phyloP scores from a whole-genome alignment of 1,284 basidiomycete species.

The Leucoagaricus sp. region DNA sequence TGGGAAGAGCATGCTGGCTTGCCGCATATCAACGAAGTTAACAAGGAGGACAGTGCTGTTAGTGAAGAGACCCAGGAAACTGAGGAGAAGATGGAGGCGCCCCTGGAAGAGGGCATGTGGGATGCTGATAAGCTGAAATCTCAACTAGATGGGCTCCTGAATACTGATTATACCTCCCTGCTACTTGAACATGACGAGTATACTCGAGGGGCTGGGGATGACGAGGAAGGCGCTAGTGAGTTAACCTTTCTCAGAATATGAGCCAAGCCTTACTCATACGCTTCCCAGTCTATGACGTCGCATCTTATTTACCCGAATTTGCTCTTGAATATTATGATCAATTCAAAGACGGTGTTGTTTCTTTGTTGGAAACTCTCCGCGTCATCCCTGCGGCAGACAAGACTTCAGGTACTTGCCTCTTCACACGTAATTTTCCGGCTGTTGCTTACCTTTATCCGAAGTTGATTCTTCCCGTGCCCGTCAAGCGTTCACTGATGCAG shows the following conservation, averaged over 20 bases:
- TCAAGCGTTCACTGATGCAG: constrained; percentile 62
- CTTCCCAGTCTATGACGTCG: constrained; percentile 74
- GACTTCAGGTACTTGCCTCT: constrained; percentile 43
- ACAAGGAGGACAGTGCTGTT: constrained; percentile 28
- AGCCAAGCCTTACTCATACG: constrained; percentile 2
- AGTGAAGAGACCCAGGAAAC: constrained; percentile 17
- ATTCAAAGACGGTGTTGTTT: constrained; percentile 64
- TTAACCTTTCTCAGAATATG: constrained; percentile 19
- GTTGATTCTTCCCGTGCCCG: constrained; percentile 62
- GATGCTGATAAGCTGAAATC: constrained; percentile 53
- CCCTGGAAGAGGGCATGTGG: constrained; percentile 54
- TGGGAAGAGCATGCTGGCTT: constrained; percentile 84
- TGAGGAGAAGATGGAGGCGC: constrained; percentile 38
- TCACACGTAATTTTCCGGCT: background rate
- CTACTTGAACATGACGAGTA: constrained; percentile 77
- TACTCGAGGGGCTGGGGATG: constrained; percentile 34
- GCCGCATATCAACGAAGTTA: constrained; percentile 67
- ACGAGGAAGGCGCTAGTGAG: constrained; percentile 57
- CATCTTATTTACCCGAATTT: constrained; percentile 87
- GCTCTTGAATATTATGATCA: constrained; percentile 77
- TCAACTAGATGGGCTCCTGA: constrained; percentile 68
- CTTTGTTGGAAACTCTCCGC: constrained; percentile 70
- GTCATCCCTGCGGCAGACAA: constrained; percentile 45
- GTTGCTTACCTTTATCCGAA: constrained; percentile 9
- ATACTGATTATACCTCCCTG: constrained; percentile 72